Evolutionary conservation across 768 basidiomycete genomes (phyloP).

Genomic region (Pleurotus djamor): DNA sequence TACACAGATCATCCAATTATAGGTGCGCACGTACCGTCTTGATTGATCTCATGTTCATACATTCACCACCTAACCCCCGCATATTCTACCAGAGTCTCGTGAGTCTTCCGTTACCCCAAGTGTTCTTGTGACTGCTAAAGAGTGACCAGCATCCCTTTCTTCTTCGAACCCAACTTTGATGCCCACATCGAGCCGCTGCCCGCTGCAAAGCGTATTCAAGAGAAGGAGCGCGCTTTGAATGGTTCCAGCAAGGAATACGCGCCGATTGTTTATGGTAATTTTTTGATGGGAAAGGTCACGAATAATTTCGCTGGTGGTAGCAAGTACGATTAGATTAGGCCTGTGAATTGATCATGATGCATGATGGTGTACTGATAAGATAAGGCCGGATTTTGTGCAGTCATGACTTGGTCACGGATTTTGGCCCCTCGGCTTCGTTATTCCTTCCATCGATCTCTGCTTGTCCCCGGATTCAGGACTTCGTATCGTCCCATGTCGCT

Average conservation of each 20-base stretch:
- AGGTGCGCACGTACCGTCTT: conserved; percentile 28
- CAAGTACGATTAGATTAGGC: conserved; percentile 26
- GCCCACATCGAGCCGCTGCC: conserved; percentile 66
- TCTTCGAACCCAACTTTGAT: conserved; percentile 89
- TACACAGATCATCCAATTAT: conserved; percentile 76
- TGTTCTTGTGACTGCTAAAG: conserved; percentile 5
- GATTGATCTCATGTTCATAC: conserved; percentile 14
- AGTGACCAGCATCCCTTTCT: conserved; percentile 76
- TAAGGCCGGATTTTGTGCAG: conserved; percentile 1
- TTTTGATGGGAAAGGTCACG: conserved; percentile 69
- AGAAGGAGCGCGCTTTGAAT: conserved; percentile 11
- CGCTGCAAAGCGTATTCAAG: conserved; percentile 49
- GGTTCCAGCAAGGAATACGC: conserved; percentile 28
- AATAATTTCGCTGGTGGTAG: conserved; percentile 61
- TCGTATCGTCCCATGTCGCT: conserved; percentile 47
- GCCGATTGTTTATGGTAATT: conserved; percentile 75
- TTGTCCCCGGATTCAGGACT: not conserved
- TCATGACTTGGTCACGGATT: not conserved
- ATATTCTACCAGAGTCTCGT: conserved; percentile 61
- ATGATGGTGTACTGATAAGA: not conserved
- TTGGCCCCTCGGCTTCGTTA: not conserved
- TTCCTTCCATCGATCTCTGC: not conserved
- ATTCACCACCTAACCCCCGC: conserved; percentile 1
- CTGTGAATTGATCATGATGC: not conserved
- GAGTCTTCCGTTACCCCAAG: conserved; percentile 19